These are phyloP conservation scores for Tuber umbilicatum DNA, from an alignment of 495 filamentous ascomycete species.

Conservation along the genomic window DNA sequence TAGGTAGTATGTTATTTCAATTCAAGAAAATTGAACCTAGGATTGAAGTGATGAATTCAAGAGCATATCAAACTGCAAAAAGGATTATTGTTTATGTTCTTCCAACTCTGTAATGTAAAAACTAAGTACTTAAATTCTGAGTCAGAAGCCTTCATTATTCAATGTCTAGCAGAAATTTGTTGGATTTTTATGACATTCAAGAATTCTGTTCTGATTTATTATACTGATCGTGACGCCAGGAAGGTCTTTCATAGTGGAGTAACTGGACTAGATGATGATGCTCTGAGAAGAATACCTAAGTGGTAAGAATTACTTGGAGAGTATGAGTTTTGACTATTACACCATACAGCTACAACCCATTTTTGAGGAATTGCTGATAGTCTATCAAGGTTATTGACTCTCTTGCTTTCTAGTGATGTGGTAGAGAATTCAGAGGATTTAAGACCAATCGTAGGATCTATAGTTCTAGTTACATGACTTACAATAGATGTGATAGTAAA, in stretches of 20 bases:
- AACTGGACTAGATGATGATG: background rate
- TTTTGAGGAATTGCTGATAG: no score
- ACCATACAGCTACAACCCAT: no score
- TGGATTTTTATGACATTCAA: background rate
- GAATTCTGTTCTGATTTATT: slow-evolving; percentile 1
- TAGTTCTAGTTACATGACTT: no score
- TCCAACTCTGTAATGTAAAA: background rate
- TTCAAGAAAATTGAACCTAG: no score
- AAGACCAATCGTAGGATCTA: no score
- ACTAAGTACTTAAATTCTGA: background rate
- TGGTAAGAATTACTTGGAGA: background rate
- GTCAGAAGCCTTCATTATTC: slow-evolving; percentile 1
- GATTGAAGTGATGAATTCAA: no score
- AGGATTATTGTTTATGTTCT: slow-evolving; percentile 4
- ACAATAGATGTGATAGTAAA: no score
- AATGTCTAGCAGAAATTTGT: background rate
- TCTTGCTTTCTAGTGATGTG: no score
- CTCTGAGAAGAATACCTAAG: background rate
- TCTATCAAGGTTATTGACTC: no score
- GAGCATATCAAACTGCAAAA: no score
- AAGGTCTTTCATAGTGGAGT: background rate
- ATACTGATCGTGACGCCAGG: background rate
- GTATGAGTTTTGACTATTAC: background rate
- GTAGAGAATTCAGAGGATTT: no score
- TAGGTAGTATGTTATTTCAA: no score